Conservation (phyloP, 768 basidiomycete species). For the Tulasnella sp. region DNA sequence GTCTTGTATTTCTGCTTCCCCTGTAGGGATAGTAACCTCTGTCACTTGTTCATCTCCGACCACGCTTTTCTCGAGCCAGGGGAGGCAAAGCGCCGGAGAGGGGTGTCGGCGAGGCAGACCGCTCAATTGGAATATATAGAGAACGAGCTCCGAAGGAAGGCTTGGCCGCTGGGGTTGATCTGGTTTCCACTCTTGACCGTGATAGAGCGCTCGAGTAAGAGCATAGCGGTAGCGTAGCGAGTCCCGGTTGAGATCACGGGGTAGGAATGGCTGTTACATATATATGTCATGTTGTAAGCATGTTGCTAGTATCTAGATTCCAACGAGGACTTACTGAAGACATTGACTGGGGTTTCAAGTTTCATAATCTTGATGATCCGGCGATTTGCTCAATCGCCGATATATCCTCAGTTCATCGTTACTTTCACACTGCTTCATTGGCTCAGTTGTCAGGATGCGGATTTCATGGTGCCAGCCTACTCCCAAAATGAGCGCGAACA, state of each 20-base stretch:
- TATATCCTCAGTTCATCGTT: no score
- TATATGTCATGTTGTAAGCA: no score
- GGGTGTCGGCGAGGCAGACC: neutral
- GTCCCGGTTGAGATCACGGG: no score
- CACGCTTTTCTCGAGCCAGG: neutral
- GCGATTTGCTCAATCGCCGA: no score
- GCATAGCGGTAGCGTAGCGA: neutral
- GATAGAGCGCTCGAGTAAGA: neutral
- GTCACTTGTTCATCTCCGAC: neutral
- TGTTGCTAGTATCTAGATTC: no score
- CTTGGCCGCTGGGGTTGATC: neutral
- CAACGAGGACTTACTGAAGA: no score
- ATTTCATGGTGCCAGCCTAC: conserved; percentile 41
- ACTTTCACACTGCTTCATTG: no score
- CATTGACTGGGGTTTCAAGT: no score
- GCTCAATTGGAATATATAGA: neutral
- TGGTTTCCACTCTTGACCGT: neutral
- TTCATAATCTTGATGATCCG: no score
- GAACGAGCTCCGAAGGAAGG: neutral
- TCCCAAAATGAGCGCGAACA: conserved; percentile 36
- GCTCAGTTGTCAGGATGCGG: no score
- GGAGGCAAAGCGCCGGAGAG: neutral
- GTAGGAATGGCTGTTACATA: no score
- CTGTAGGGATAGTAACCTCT: neutral
- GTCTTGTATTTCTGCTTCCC: neutral